Conservation (phyloP, 139 green algal species). For the Chlorella sorokiniana region DNA sequence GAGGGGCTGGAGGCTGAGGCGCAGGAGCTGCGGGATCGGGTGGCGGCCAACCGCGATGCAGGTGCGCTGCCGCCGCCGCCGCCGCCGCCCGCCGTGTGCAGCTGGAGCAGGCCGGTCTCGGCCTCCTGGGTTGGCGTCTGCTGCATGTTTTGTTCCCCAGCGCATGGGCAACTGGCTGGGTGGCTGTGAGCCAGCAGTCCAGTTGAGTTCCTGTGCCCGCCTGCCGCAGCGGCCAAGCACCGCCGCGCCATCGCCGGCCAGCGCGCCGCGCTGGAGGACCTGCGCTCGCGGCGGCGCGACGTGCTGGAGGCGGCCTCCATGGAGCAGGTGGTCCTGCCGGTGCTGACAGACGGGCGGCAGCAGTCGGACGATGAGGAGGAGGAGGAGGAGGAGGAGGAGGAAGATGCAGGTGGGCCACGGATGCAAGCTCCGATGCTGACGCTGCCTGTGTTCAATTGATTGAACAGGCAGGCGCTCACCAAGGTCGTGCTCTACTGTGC, state of each 20-base stretch:
- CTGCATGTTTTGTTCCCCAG: too few relatives aligned
- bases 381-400: conserved; percentile 26
- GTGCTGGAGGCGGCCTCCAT: conserved; percentile 54
- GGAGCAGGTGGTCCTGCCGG: conserved; percentile 41
- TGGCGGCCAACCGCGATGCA: conserved; percentile 14
- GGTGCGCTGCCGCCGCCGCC: not conserved
- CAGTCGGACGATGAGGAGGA: conserved; percentile 12
- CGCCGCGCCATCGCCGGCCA: conserved; percentile 32
- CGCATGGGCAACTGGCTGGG: too few relatives aligned
- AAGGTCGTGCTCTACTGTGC: not conserved
- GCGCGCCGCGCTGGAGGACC: conserved; percentile 42
- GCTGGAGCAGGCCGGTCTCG: too few relatives aligned
- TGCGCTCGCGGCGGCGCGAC: conserved; percentile 15
- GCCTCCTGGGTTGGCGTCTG: too few relatives aligned
- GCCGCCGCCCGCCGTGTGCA: too few relatives aligned
- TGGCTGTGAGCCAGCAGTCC: too few relatives aligned
- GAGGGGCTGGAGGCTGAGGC: conserved; percentile 29
- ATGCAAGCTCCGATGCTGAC: not conserved
- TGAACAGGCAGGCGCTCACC: not conserved
- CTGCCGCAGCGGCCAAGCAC: conserved; percentile 42
- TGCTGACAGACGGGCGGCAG: not conserved
- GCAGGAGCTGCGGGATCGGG: conserved; percentile 38
- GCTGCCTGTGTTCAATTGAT: not conserved
- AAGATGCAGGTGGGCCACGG: not conserved
- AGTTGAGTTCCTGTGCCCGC: not conserved